A percentile compares a stretch with the other conserved stretches of the same genome.
phyloP scores from a whole-genome alignment of 257 asterid genomes.

The Cynanchum wilfordii region DNA sequence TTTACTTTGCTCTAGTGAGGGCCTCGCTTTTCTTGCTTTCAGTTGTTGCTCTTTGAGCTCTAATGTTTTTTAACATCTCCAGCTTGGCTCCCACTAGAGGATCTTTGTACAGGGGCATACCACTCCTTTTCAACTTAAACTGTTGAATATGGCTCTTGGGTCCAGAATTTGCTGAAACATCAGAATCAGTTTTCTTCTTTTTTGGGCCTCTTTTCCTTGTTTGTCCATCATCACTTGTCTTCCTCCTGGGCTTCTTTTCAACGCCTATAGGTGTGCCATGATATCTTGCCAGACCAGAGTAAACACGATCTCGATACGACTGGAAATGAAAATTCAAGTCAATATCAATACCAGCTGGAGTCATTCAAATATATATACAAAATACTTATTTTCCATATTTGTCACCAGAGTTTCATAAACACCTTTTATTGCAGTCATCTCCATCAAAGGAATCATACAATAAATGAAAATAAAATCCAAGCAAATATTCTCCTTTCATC shows the following conservation, averaged over 20 bases:
- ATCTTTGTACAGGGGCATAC: slow-evolving; percentile 58
- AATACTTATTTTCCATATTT: neutral
- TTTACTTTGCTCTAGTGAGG: slow-evolving; percentile 70
- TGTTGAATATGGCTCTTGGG: slow-evolving; percentile 33
- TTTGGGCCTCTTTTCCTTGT: slow-evolving; percentile 33
- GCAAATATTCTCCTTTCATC: neutral
- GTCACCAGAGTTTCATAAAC: neutral
- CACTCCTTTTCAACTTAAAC: slow-evolving; percentile 38
- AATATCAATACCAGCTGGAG: neutral
- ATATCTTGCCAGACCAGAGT: slow-evolving; percentile 59
- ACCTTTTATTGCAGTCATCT: neutral
- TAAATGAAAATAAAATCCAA: neutral
- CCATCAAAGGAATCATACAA: neutral
- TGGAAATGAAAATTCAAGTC: slow-evolving; percentile 19
- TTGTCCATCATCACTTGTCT: slow-evolving; percentile 42
- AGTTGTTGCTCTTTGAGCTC: slow-evolving; percentile 58
- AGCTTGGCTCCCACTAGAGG: slow-evolving; percentile 69
- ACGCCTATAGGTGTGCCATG: slow-evolving; percentile 53
- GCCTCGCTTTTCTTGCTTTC: slow-evolving; percentile 53
- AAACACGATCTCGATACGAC: slow-evolving; percentile 68
- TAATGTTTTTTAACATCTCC: slow-evolving; percentile 73
- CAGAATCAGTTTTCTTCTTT: slow-evolving; percentile 29
- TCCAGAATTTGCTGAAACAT: slow-evolving; percentile 26
- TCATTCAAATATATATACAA: neutral
- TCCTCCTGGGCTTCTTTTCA: slow-evolving; percentile 58